Evolutionary conservation across 768 basidiomycete species (phyloP).

Genomic region (Hysterangium stoloniferum): DNA sequence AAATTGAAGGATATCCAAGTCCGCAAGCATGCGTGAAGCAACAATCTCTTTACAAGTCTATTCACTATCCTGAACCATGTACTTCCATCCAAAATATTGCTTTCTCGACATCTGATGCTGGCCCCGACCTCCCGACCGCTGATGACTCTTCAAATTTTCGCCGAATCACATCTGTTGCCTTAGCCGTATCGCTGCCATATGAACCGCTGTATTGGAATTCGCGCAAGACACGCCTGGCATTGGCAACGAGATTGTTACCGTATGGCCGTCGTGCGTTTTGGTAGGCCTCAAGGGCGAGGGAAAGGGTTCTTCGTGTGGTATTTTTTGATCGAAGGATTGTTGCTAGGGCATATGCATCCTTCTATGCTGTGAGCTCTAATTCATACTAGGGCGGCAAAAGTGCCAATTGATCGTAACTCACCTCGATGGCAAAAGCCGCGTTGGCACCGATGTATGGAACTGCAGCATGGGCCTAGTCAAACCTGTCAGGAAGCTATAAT

Average conservation of each 20-base stretch:
- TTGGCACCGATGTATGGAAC: conserved; percentile 40
- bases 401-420: conserved; percentile 15
- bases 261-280: conserved; percentile 25
- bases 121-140: neutral
- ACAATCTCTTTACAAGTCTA: no score
- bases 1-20: no score
- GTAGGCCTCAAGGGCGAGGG: conserved; percentile 23
- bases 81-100: conserved; percentile 1
- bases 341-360: conserved; percentile 26
- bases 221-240: neutral
- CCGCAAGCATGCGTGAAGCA: no score
- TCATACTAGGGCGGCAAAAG: neutral
- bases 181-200: neutral
- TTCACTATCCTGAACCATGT: no score
- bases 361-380: neutral
- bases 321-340: conserved; percentile 20
- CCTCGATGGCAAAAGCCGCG: conserved; percentile 45
- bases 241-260: conserved; percentile 13
- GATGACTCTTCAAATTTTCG: neutral
- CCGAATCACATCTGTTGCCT: neutral
- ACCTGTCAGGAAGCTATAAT: neutral
- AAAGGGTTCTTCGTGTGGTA: conserved; percentile 19
- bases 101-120: neutral
- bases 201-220: conserved; percentile 1
- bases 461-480: conserved; percentile 43